Base-by-base conservation (phyloP, 164 flowering plant genomes). In the Tinospora cordifolia region DNA sequence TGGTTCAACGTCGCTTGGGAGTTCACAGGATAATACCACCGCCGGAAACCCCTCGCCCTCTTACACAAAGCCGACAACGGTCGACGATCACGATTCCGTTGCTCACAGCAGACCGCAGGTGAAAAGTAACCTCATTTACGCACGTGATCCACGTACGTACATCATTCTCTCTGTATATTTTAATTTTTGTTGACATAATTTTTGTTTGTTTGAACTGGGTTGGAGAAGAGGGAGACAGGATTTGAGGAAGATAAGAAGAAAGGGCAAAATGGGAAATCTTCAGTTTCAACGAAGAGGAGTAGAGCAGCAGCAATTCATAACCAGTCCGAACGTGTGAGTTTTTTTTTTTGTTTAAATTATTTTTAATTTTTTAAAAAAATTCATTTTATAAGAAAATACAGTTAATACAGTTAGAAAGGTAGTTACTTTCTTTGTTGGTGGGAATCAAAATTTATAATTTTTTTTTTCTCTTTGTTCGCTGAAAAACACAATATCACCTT, bases 261-360 rank as follows among this genome's bases (percentile, higher is more conserved):
- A 51, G 78, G 78, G 21, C 72, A 70, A 19, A 73, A 0, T 2
- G 80, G 80, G 12, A 87, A 83, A 67, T 87, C 87, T 6, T 85
- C 90, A 1, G 68, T 72, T 38, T 88, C 90, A 19, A 84, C 83
- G 0, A 90, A 82, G 72, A 80, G 90, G 71, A 88, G 94, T 39
- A 79, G 96, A 40, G 93, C 96, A 15, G 95, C 98, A 51, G 93
- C 90, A 14, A 78, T 88, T 58, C 98, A 92, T 57, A 92, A 90
- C 71, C 94, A 90, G 69, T 92, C 96, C 40, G 98, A 90, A 86
- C 85, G 96, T 7, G 98, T 92, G 83, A 59, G 69, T 63, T 17
- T 17, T 59, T 46, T 47, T 17, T 68, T n/a, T n/a, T n/a, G n/a
- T n/a, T n/a, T n/a, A n/a, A n/a, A n/a, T n/a, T n/a, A n/a, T n/a